Evolutionary conservation across 345 rosid species (phyloP).

Genomic region (Eucalyptus marginata): DNA sequence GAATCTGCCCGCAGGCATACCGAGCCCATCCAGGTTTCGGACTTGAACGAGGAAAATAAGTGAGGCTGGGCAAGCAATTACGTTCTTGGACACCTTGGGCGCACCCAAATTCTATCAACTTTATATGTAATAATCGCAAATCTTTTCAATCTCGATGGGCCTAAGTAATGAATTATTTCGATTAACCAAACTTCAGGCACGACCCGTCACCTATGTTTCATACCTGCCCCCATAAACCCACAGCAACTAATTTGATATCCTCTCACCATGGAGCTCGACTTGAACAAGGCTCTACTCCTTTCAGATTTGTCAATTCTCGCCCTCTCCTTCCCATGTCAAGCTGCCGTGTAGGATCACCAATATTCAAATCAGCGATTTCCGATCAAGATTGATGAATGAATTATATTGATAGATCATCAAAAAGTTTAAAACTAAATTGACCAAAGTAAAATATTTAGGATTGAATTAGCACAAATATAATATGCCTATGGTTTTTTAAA

Average conservation of each 20-base stretch:
- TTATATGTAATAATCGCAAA: too few species aligned
- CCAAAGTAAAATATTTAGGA: too few species aligned
- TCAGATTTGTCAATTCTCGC: too few species aligned
- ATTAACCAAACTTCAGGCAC: background rate
- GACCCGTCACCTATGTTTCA: background rate
- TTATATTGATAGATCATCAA: too few species aligned
- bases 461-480: too few species aligned
- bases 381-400: too few species aligned
- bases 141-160: background rate
- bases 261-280: background rate
- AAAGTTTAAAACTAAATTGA: fast-evolving
- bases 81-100: background rate
- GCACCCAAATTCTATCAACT: background rate
- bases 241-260: background rate
- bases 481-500: too few species aligned
- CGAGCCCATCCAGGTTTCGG: background rate
- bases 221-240: background rate
- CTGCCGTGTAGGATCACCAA: too few species aligned
- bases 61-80: background rate
- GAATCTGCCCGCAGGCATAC: background rate
- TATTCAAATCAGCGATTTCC: fast-evolving
- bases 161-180: background rate
- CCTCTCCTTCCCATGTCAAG: too few species aligned
- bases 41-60: background rate
- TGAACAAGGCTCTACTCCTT: too few species aligned